phyloP scores from a whole-genome alignment of 2,329 filamentous ascomycete species.

The Stemphylium lycopersici region DNA sequence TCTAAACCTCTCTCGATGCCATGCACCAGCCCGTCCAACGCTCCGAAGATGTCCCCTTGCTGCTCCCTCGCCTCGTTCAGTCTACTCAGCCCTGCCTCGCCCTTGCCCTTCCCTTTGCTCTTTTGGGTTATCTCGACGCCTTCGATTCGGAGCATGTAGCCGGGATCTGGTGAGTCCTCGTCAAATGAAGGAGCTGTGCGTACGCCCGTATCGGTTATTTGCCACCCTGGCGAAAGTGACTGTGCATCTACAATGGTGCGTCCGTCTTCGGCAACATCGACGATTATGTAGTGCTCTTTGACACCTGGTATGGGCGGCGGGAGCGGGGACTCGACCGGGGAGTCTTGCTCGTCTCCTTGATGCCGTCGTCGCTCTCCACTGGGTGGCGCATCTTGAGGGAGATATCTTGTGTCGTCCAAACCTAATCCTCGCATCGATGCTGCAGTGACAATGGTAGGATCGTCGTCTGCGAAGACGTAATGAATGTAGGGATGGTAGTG shows the following conservation, averaged over 20 bases:
- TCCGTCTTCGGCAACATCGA: conserved; percentile 58
- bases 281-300: conserved; percentile 62
- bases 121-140: conserved; percentile 53
- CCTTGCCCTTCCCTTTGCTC: conserved; percentile 42
- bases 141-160: conserved; percentile 68
- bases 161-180: conserved; percentile 50
- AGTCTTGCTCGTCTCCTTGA: conserved; percentile 27
- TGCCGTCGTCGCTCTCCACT: conserved; percentile 22
- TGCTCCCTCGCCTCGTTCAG: conserved; percentile 39
- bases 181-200: conserved; percentile 68
- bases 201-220: conserved; percentile 62
- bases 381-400: conserved; percentile 35
- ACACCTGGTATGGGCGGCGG: conserved; percentile 55
- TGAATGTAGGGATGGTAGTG: conserved; percentile 85
- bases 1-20: conserved; percentile 46
- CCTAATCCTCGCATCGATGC: conserved; percentile 65
- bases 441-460: conserved; percentile 75
- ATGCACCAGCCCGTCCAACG: conserved; percentile 46
- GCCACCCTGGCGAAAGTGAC: conserved; percentile 77
- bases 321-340: conserved; percentile 48
- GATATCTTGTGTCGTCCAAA: conserved; percentile 50
- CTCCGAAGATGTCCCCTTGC: conserved; percentile 44
- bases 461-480: conserved; percentile 94
- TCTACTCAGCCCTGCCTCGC: conserved; percentile 33
- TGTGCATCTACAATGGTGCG: conserved; percentile 69